A percentile compares a stretch with the other conserved stretches of the same genome.
These are phyloP conservation scores for Beta vulgaris DNA, from an alignment of 148 eudicot species.

Conservation along the genomic window DNA sequence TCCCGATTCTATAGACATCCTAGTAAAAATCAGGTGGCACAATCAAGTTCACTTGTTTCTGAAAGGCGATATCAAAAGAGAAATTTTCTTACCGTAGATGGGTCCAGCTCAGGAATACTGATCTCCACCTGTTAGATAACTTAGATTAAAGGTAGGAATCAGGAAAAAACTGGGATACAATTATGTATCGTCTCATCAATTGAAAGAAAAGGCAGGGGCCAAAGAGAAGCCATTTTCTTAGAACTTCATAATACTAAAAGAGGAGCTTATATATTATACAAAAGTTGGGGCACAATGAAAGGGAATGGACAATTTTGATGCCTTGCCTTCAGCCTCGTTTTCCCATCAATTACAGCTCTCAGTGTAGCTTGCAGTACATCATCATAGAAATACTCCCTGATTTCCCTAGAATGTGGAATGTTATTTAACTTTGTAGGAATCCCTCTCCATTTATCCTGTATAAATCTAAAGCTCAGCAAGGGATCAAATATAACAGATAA, in stretches of 20 bases:
- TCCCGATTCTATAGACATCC: constrained; percentile 99
- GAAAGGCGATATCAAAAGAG: constrained; percentile 14
- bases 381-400: constrained; percentile 86
- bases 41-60: constrained; percentile 19
- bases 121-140: constrained; percentile 74
- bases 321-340: constrained; percentile 71
- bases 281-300: background rate
- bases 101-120: constrained; percentile 90
- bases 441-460: constrained; percentile 84
- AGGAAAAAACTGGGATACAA: background rate
- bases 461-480: constrained; percentile 34
- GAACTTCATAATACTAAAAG: background rate
- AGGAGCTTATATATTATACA: background rate
- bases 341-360: constrained; percentile 76
- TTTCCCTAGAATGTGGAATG: constrained; percentile 96
- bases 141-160: constrained; percentile 15
- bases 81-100: constrained; percentile 63
- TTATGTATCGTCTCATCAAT: background rate
- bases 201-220: background rate
- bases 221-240: background rate
- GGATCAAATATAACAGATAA: background rate
- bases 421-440: constrained; percentile 95
- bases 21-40: constrained; percentile 38
- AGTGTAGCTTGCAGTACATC: constrained; percentile 88
- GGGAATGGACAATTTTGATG: background rate